Evolutionary conservation across 768 basidiomycete genomes (phyloP), one percentile per base, ranked within the genome.

Genomic region (Boletus reticulatus): DNA sequence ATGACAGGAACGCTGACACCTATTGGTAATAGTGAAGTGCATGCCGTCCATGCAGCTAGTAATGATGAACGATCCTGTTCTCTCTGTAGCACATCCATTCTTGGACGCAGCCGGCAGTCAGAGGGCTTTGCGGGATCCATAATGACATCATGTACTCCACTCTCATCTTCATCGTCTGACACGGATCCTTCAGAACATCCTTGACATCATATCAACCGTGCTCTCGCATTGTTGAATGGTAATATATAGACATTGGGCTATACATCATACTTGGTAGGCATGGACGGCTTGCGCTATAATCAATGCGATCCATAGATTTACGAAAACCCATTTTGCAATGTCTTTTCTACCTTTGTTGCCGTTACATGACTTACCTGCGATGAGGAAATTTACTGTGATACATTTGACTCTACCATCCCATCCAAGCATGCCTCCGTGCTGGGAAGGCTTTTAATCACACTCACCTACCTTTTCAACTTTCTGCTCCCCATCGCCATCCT

Each of bases 141-240:
- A 22, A 59, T 52, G 50, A 62, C 61, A 59, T 56, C 59, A 62
- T 53, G 56, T 58, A 61, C 57, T 34, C 43, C 59, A 49, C 64
- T 68, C 31, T 58, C 68, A 56, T 53, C 70, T 48, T 72, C 69
- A 29, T 56, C 65, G 43, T 65, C 62, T 43, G 65, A 64, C 53
- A 49, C 56, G 47, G 58, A 67, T 57, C 53, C 55, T 55, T 53
- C 61, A 62, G 62, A 57, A 50, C 60, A 57, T 32, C 52, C 49
- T 45, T 66, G 71, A 53, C 81, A 79, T 62, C 59, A 37, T 54
- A 43, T 47, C 50, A 48, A 43, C 42, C 22, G 32, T 52, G 43
- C 58, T 55, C 53, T 50, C 43, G 36, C 38, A 42, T 39, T 44
- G 56, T 51, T 52, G 43, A 51, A 54, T 48, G 32, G 46, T 53